Evolutionary conservation across 768 basidiomycete species (phyloP).

Genomic region (Lyophyllum decastes): DNA sequence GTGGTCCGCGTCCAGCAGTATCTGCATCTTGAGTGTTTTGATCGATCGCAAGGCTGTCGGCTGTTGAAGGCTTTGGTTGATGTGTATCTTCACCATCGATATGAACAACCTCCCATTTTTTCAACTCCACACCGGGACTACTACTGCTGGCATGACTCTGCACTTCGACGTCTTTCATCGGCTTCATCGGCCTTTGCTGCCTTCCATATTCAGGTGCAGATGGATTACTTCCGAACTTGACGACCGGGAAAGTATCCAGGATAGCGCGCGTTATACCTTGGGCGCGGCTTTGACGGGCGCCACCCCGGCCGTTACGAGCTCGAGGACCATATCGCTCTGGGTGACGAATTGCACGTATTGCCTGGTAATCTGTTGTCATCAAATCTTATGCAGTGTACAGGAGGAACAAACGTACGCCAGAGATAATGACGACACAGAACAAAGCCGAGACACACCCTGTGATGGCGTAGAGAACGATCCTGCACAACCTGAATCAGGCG

Average conservation of each 20-base stretch:
- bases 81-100: conserved; percentile 1
- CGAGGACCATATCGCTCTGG: conserved; percentile 92
- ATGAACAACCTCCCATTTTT: conserved; percentile 19
- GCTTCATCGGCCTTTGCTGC: neutral
- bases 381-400: neutral
- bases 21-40: neutral
- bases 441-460: conserved; percentile 86
- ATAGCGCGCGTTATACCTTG: conserved; percentile 91
- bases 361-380: conserved; percentile 40
- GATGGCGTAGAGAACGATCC: conserved; percentile 86
- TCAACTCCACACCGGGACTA: conserved; percentile 8
- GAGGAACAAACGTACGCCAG: conserved; percentile 59
- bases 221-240: conserved; percentile 66
- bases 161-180: conserved; percentile 28
- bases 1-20: neutral
- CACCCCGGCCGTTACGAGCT: conserved; percentile 36
- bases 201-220: neutral
- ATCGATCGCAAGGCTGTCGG: neutral
- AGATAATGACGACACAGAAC: conserved; percentile 83
- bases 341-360: conserved; percentile 79
- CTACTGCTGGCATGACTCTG: conserved; percentile 4
- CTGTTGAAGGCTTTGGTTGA: neutral
- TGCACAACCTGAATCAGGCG: conserved; percentile 22
- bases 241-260: conserved; percentile 92
- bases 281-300: conserved; percentile 64